A percentile compares a stretch with the other conserved stretches of the same genome.
Evolutionary conservation across 2,329 filamentous ascomycete species (phyloP).

Genomic region (Calonectria pseudoturangicola): DNA sequence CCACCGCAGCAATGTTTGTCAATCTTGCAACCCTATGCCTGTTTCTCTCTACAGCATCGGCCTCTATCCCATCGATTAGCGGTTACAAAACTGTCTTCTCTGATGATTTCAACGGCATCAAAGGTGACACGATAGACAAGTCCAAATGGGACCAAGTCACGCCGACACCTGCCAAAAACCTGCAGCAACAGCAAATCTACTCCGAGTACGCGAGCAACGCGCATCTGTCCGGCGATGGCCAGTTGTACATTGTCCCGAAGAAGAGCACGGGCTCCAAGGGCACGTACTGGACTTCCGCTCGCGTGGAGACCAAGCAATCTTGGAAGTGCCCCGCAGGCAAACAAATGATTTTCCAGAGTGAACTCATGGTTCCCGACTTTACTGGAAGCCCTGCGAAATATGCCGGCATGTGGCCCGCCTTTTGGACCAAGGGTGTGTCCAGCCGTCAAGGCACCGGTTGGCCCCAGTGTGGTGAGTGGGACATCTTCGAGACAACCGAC

Average conservation of each 20-base stretch:
- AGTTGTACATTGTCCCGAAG: slow-evolving; percentile 27
- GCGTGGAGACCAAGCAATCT: slow-evolving; percentile 5
- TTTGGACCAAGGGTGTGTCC: slow-evolving; percentile 15
- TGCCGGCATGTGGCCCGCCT: slow-evolving; percentile 13
- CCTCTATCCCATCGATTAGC: neutral
- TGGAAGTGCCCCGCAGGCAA: slow-evolving; percentile 8
- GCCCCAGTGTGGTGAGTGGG: slow-evolving; percentile 27
- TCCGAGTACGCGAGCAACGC: neutral
- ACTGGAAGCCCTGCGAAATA: neutral
- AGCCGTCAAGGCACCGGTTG: neutral
- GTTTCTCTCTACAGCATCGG: slow-evolving; percentile 7
- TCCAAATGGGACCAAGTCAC: slow-evolving; percentile 10
- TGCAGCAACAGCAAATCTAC: slow-evolving; percentile 14
- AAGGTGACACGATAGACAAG: neutral
- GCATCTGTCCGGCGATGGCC: slow-evolving; percentile 15
- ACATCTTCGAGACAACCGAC: slow-evolving; percentile 25
- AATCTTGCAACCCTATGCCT: neutral
- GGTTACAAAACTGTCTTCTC: neutral
- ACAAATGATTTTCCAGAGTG: slow-evolving; percentile 22
- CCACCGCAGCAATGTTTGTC: slow-evolving; percentile 7
- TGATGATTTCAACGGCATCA: slow-evolving; percentile 18
- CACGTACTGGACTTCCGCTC: slow-evolving; percentile 20
- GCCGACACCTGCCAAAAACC: neutral
- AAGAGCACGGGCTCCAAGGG: neutral
- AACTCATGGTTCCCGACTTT: slow-evolving; percentile 23